Evolutionary conservation across 1,284 basidiomycete species (phyloP), one percentile per base, ranked within the genome.

Genomic region (Exobasidium cylindrosporum): DNA sequence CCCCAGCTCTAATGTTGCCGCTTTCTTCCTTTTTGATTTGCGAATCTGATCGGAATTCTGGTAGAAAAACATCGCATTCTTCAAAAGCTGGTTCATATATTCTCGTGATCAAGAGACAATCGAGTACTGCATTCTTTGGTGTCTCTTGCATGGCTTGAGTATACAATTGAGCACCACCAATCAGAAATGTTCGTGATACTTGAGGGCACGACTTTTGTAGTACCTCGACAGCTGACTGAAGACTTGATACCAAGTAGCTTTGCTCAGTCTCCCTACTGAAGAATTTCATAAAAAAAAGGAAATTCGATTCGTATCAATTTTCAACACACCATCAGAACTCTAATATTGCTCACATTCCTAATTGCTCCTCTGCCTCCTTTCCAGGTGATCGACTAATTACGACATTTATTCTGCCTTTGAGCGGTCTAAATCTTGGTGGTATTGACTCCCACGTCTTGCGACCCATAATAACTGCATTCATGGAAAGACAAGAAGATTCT

Each of bases 401-500:
- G 14, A 95, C 81, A 78, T 98, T 99, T 64, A 86, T 68, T 44
- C 96, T 84, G 31, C 85, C 86, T 47, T 85, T 83, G 28, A 99
- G 83, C 1, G 96, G 96, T 65, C 90, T 85, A 82, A 90, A 92
- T 79, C 87, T 90, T 5, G 78, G 70, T n/a, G 96, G 95, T 63
- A 99, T 98, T 78, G 91, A 92, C 80, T 96, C 91, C 96, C 96
- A 99, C 21, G 93, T 97, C 75, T 92, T 94, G 54, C 94, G 84
- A 4, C 96, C 96, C 96, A 99, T 98, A 62, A 98, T 83, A 40
- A 97, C 88, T 1, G 86, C 87, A 80, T 98, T 98, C 4, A n/a
- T 23, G 17, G 74, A 79, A 13, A 82, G 84, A 63, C 64, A 29
- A 35, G 26, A 23, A 21, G 47, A 50, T 61, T 55, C 53, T 7